phyloP scores from a whole-genome alignment of 208 protist species.

The Porcisia hertigi region DNA sequence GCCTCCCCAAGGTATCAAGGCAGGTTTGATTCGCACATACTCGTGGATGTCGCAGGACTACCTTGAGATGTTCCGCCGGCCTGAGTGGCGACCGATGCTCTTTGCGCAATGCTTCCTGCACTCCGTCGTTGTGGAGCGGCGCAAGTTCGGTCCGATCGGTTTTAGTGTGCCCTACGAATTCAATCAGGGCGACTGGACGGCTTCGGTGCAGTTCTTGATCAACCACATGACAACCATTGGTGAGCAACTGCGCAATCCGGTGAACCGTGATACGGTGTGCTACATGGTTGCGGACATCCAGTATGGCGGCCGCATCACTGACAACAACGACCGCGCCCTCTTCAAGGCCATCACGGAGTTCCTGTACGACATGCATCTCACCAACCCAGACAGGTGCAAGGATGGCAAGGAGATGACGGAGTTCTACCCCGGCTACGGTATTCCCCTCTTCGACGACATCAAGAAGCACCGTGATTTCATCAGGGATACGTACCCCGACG shows the following conservation, averaged over 20 bases:
- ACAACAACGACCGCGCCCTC: slow-evolving; percentile 97
- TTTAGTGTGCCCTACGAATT: slow-evolving; percentile 99
- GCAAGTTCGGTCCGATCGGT: slow-evolving; percentile 98
- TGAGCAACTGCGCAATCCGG: slow-evolving; percentile 92
- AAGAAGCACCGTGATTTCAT: slow-evolving; percentile 93
- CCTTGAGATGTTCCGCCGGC: slow-evolving; percentile 95
- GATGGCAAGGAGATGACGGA: slow-evolving; percentile 82
- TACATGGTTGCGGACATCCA: slow-evolving; percentile 99
- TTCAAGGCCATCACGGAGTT: slow-evolving; percentile 98
- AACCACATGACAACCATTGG: slow-evolving; percentile 98
- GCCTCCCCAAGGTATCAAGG: slow-evolving; percentile 96
- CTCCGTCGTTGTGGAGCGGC: slow-evolving; percentile 96
- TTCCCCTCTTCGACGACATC: slow-evolving; percentile 93
- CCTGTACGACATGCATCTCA: slow-evolving; percentile 91
- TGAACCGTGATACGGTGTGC: slow-evolving; percentile 93
- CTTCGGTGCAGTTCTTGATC: slow-evolving; percentile 95
- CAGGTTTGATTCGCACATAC: slow-evolving; percentile 96
- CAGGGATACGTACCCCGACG: slow-evolving; percentile 93
- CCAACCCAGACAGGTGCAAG: slow-evolving; percentile 88
- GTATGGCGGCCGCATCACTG: slow-evolving; percentile 99
- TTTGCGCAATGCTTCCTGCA: slow-evolving; percentile 98
- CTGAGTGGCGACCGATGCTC: slow-evolving; percentile 96
- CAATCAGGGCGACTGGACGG: slow-evolving; percentile 97
- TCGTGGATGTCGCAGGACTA: slow-evolving; percentile 96
- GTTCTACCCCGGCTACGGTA: slow-evolving; percentile 87